Conservation (phyloP, 2,329 filamentous ascomycete species). For the Blumeria hordei region DNA sequence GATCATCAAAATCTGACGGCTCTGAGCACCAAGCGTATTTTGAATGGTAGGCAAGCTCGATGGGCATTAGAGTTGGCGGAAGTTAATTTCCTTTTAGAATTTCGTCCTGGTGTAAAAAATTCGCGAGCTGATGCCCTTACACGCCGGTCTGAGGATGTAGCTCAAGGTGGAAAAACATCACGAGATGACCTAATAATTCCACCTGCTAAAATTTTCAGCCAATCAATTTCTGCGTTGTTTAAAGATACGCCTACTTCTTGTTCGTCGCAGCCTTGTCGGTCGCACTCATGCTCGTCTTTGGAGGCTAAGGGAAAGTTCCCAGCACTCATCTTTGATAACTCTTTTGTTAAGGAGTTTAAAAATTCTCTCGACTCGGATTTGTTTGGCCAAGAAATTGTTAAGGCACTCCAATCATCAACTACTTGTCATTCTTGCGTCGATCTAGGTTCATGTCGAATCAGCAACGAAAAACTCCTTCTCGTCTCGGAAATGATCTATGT, state of each 20-base stretch:
- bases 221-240: neutral
- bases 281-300: neutral
- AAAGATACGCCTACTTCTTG: neutral
- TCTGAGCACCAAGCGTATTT: neutral
- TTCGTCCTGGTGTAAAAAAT: neutral
- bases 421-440: neutral
- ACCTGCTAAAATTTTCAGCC: neutral
- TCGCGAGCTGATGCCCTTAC: neutral
- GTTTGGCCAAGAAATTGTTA: neutral
- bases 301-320: neutral
- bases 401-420: neutral
- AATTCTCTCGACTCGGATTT: neutral
- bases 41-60: neutral
- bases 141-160: neutral
- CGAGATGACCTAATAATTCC: neutral
- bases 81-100: neutral
- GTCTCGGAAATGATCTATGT: neutral
- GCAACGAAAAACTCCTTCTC: neutral
- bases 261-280: neutral
- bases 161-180: neutral
- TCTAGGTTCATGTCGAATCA: neutral
- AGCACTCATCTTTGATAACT: neutral
- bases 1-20: slow-evolving; percentile 1
- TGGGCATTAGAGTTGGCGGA: neutral
- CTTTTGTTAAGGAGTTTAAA: neutral